Evolutionary conservation across 2,329 filamentous ascomycete species (phyloP), one percentile per base, ranked within the genome.

Genomic region (Stemphylium vesicarium): DNA sequence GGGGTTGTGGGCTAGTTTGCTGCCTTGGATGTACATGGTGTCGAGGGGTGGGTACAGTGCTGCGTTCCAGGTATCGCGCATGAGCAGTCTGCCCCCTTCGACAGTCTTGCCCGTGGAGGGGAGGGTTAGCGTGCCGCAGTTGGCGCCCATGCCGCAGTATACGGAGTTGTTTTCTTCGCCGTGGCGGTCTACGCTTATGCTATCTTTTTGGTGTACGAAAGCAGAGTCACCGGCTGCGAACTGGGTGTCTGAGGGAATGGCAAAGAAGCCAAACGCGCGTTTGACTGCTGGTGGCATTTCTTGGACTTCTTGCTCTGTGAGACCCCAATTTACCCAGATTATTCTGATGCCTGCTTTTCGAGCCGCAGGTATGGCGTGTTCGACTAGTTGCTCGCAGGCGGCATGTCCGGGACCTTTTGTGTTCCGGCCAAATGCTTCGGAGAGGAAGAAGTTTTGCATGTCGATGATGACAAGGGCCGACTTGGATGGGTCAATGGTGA

Each of bases 401-500:
- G 33, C 20, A 44, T 72, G 70, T 8, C 70, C 68, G 0, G 65
- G 43, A 6, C 62, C 58, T 15, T 41, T 40, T 8, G 22, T 24
- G 7, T 44, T 32, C 18, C 63, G 66, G 10, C 71, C 69, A 8
- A 72, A 66, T 1, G 63, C 42, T 13, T 61, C 44, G 4, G 63
- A 68, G 39, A 79, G 70, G 60, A 79, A 79, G 64, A 76, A 78
- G 61, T 78, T 79, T 53, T 79, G 77, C 77, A 78, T 78, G 61
- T 78, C 76, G 53, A 79, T 75, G 41, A 79, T 72, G 16, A 78
- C 59, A 13, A 79, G 71, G 7, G 75, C 72, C 1, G 76, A 74
- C 55, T 70, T 73, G 24, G 66, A 48, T 2, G 75, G 72, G 29
- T 72, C 68, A 32, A 79, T 71, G 35, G 69, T 69, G 18, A 72